Percentiles rank a stretch among this genome's conserved stretches.
Evolutionary conservation across 1,284 basidiomycete species (phyloP).

Genomic region (Golubevia sp.): DNA sequence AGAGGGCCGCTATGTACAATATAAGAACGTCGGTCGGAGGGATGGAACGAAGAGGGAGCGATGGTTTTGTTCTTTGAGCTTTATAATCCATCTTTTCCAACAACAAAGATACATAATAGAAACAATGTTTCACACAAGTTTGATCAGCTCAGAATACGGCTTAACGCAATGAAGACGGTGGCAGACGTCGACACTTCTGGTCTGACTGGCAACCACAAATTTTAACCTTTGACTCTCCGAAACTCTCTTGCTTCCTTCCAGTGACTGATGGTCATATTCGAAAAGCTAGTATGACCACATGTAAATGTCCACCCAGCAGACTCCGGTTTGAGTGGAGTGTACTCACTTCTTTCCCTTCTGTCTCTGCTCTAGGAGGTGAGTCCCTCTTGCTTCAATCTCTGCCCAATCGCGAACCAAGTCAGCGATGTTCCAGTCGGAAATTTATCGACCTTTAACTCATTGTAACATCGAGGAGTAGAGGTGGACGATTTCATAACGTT

Average conservation of each 20-base stretch:
- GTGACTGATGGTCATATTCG: not conserved
- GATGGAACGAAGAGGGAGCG: not conserved
- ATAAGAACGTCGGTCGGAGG: not conserved
- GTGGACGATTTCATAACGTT: too few relatives aligned
- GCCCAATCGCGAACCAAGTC: too few relatives aligned
- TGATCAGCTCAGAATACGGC: not conserved
- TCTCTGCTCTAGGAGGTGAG: too few relatives aligned
- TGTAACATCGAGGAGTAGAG: too few relatives aligned
- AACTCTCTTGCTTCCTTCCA: conserved; percentile 29
- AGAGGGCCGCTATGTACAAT: conserved; percentile 8
- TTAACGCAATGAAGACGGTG: conserved; percentile 4
- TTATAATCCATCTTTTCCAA: too few relatives aligned
- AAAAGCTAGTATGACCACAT: not conserved
- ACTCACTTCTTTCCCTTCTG: conserved; percentile 25
- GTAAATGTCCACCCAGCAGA: not conserved
- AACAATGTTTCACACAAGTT: not conserved
- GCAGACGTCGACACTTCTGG: not conserved
- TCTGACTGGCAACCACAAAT: conserved; percentile 20
- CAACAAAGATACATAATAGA: not conserved
- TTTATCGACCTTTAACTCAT: too few relatives aligned
- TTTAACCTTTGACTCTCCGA: conserved; percentile 43
- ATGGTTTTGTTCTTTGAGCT: too few relatives aligned
- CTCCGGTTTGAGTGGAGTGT: not conserved
- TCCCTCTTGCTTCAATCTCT: too few relatives aligned
- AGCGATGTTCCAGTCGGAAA: too few relatives aligned